phyloP scores from a whole-genome alignment of 2,329 filamentous ascomycete genomes.

The Pseudodiploospora longispora region DNA sequence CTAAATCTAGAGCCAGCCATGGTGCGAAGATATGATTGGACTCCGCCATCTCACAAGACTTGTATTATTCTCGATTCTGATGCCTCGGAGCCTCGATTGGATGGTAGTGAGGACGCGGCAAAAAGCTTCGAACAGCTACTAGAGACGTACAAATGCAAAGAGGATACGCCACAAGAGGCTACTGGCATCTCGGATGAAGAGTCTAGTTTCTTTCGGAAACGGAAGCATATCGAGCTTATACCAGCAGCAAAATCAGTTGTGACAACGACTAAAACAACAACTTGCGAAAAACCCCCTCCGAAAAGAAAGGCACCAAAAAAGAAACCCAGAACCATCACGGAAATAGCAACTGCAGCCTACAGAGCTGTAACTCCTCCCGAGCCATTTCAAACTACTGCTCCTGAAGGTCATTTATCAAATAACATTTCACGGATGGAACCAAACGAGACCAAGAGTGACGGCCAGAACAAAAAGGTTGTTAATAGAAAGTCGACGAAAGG shows the following conservation, averaged over 20 bases:
- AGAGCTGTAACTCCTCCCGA: slow-evolving; percentile 23
- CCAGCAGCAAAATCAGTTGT: slow-evolving; percentile 21
- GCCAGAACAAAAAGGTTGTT: slow-evolving; percentile 13
- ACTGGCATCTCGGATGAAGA: slow-evolving; percentile 16
- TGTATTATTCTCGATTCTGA: slow-evolving; percentile 20
- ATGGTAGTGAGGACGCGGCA: slow-evolving; percentile 7
- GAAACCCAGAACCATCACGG: slow-evolving; percentile 71
- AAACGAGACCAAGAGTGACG: slow-evolving; percentile 13
- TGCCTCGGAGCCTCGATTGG: slow-evolving; percentile 18
- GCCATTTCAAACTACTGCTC: slow-evolving; percentile 18
- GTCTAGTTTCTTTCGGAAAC: slow-evolving; percentile 38
- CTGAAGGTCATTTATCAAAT: slow-evolving; percentile 32
- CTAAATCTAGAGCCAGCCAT: slow-evolving; percentile 41
- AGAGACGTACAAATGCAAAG: slow-evolving; percentile 32
- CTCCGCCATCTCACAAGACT: slow-evolving; percentile 45
- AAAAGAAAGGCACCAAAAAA: slow-evolving; percentile 54
- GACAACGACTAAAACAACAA: slow-evolving; percentile 11
- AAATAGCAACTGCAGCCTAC: slow-evolving; percentile 66
- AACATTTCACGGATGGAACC: slow-evolving; percentile 22
- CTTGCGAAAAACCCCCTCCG: slow-evolving; percentile 21
- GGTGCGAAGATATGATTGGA: slow-evolving; percentile 56
- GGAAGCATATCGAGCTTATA: slow-evolving; percentile 48
- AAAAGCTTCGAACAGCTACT: slow-evolving; percentile 37
- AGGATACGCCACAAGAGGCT: slow-evolving; percentile 12
- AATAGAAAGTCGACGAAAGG: slow-evolving; percentile 30